Base-by-base conservation (phyloP, 176 grass and related monocot species). In the Avena eriantha region DNA sequence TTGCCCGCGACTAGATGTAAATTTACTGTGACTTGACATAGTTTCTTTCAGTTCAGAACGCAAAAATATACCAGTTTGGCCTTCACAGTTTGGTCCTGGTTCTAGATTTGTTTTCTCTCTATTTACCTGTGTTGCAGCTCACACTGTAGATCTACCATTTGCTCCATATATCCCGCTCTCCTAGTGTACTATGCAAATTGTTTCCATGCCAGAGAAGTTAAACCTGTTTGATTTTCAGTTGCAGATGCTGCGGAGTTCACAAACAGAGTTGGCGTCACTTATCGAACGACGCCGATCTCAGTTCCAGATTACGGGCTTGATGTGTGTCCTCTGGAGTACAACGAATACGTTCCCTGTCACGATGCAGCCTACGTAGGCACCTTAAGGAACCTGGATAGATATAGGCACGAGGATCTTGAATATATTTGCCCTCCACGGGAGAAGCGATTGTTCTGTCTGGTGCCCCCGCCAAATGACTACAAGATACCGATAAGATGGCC, bases 401-500 rank as follows among this genome's bases (percentile, higher is more conserved):
- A 89, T 80, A 95, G 75, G 67, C 86, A 93, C 18, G 97, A 93
- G 82, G 90, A 96, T 53, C 92, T 96, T 80, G 92, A 99, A 84
- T 85, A 69, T 54, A 95, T 94, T 73, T 99, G 97, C 49, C 92
- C 94, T 26, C 83, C 89, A 49, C 71, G 26, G 48, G 89, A 88
- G 69, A 87, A 88, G 69, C 82, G 59, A 16, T 79, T 98, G 43
- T 98, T 98, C 78, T 98, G 96, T 92, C 81, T 96, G 73, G 86
- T 96, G 41, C 90, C 96, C 8, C 96, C 96, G 23, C 93, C 96
- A 63, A 88, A 69, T 49, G 92, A 98, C 64, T 98, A 95, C 85
- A 98, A 98, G 84, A 87, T 92, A 87, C 96, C 93, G 1, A 85
- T 98, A 90, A 89, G 86, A 80, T 96, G 97, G 97, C 92, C 97